A percentile compares a stretch with the other conserved stretches of the same genome.
These are phyloP conservation scores for Arctium lappa DNA, from an alignment of 129 eudicot genomes.

Conservation along the genomic window DNA sequence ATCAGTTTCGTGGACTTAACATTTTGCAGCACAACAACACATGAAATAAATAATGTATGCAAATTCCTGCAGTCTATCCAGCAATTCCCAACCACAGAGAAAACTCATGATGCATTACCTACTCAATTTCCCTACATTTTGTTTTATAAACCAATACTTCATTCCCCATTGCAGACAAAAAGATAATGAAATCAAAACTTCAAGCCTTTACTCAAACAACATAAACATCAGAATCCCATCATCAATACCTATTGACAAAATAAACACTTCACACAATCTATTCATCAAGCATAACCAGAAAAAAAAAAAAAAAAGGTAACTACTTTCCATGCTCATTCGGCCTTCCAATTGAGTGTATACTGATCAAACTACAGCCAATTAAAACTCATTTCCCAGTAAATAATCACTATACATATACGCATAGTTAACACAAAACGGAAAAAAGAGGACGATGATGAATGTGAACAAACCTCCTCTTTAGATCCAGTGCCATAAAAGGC, in stretches of 20 bases:
- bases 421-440: neutral
- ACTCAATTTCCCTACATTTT: neutral
- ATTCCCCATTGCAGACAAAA: neutral
- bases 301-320: neutral
- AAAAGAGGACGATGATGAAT: neutral
- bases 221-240: neutral
- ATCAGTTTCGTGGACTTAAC: neutral
- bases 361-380: neutral
- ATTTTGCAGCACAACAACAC: neutral
- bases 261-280: neutral
- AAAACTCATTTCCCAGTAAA: neutral
- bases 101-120: neutral
- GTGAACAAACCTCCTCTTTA: constrained; percentile 65
- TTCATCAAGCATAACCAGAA: neutral
- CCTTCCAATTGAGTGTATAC: neutral
- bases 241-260: neutral
- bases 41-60: neutral
- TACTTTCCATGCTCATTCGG: neutral
- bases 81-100: neutral
- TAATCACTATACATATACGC: neutral
- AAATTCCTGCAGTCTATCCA: neutral
- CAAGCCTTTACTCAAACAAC: neutral
- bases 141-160: neutral
- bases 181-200: neutral
- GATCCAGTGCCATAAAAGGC: constrained; percentile 99